Conservation (phyloP, 1,139 yeast genomes). For the Yamadazyma epiphylla region DNA sequence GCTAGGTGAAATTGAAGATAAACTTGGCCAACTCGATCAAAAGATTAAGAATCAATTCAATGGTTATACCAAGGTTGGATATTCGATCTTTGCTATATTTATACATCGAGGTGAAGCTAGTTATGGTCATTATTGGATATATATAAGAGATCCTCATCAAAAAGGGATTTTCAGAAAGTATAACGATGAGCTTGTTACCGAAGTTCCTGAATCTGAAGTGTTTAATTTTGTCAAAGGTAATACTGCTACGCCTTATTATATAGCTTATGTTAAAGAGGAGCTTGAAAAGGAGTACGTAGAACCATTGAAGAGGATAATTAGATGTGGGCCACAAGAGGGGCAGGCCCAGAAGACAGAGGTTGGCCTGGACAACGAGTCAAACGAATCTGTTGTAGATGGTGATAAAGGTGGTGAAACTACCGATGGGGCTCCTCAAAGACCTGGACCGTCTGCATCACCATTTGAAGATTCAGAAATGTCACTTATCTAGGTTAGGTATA, state of each 20-base stretch:
- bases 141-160: conserved; percentile 70
- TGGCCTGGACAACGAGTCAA: too few relatives aligned
- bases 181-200: conserved; percentile 87
- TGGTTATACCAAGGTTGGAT: conserved; percentile 60
- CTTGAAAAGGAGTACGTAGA: conserved; percentile 57
- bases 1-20: conserved; percentile 12
- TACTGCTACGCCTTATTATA: conserved; percentile 90
- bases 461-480: too few relatives aligned
- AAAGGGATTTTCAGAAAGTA: conserved; percentile 75
- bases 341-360: too few relatives aligned
- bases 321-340: conserved; percentile 4
- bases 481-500: too few relatives aligned
- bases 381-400: too few relatives aligned
- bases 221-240: conserved; percentile 68
- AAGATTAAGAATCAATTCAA: conserved; percentile 58
- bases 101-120: conserved; percentile 95
- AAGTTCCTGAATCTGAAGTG: conserved; percentile 72
- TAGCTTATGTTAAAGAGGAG: conserved; percentile 75
- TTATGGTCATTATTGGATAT: conserved; percentile 96
- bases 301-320: conserved; percentile 53
- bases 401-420: too few relatives aligned
- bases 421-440: too few relatives aligned
- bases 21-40: conserved; percentile 32
- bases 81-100: conserved; percentile 84
- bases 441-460: too few relatives aligned